Evolutionary conservation across 139 green algal genomes (phyloP), one percentile per base, ranked within the genome.

Genomic region (Chlamydomonas schloesseri): DNA sequence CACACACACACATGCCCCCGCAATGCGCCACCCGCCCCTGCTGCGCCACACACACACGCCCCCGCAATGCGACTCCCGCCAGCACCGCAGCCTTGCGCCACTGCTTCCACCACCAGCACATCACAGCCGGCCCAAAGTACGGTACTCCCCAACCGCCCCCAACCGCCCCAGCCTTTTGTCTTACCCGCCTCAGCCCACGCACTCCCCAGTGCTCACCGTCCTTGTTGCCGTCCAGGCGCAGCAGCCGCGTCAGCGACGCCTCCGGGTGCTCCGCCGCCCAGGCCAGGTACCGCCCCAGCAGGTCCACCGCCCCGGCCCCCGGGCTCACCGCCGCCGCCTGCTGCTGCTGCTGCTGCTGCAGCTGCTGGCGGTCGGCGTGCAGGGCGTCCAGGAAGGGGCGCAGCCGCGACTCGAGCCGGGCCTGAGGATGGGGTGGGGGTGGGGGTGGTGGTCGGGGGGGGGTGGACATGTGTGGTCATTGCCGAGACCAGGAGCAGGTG

Each of bases 171-270:
- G n/a, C n/a, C n/a, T n/a, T n/a, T n/a, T n/a, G n/a, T n/a, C n/a
- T n/a, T n/a, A n/a, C n/a, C n/a, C n/a, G n/a, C n/a, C n/a, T n/a
- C n/a, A n/a, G n/a, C n/a, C n/a, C n/a, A n/a, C n/a, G n/a, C n/a
- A 64, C 21, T 3, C 8, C 20, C 46, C 33, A 6, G 21, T 6
- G 15, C 68, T 47, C 73, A 80, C 73, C 73, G 20, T 80, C 29
- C 73, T 26, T 46, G 50, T 80, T 67, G 50, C n/a, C 73, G 46
- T 80, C 73, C 47, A 80, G 28, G 9, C 73, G 26, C 14, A 80
- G 73, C 50, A 80, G 47, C 47, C 73, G 47, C 29, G 65, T 29
- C 11, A 80, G 31, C n/a, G 73, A 80, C 15, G 47, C 73, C 47
- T 80, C 73, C 10, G 73, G 73, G 50, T 80, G 73, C 5, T 8